Percentiles rank a stretch among this genome's conserved stretches.
phyloP scores from a whole-genome alignment of 805 yeast species.

The Pichia californica region DNA sequence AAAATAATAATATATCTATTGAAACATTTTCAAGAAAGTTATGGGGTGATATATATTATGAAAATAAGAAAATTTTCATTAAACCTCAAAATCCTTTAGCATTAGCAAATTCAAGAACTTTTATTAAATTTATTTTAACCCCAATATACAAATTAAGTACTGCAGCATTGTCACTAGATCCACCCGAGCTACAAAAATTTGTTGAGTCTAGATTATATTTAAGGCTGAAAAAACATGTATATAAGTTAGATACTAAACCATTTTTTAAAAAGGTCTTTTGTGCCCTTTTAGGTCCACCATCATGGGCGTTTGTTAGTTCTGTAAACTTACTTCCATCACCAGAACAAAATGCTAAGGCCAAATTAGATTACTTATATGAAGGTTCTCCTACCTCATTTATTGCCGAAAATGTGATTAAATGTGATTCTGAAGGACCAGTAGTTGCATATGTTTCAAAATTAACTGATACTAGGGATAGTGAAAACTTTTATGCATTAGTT shows the following conservation, averaged over 20 bases:
- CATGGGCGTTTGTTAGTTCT: conserved; percentile 48
- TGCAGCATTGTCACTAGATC: conserved; percentile 48
- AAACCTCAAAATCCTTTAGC: conserved; percentile 22
- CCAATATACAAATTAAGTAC: conserved; percentile 78
- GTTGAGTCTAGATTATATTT: conserved; percentile 46
- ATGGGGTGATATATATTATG: conserved; percentile 73
- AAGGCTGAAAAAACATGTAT: conserved; percentile 30
- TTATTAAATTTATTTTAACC: conserved; percentile 59
- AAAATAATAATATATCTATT: conserved; percentile 15
- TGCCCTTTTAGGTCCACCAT: conserved; percentile 45
- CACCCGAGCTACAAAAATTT: conserved; percentile 35
- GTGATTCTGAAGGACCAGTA: conserved; percentile 37
- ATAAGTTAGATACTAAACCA: conserved; percentile 51
- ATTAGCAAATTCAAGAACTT: conserved; percentile 34
- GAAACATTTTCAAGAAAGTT: conserved; percentile 47
- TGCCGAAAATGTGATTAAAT: conserved; percentile 18
- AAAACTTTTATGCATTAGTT: conserved; percentile 48
- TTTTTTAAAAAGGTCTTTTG: conserved; percentile 50
- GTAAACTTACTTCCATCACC: conserved; percentile 36
- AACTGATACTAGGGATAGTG: conserved; percentile 47
- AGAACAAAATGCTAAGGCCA: conserved; percentile 23
- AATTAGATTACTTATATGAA: conserved; percentile 23
- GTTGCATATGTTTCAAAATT: conserved; percentile 55
- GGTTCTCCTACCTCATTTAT: conserved; percentile 20
- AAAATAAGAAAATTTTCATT: conserved; percentile 41